Evolutionary conservation across 176 grass and related monocot species (phyloP).

Genomic region (Rhynchospora pubera): DNA sequence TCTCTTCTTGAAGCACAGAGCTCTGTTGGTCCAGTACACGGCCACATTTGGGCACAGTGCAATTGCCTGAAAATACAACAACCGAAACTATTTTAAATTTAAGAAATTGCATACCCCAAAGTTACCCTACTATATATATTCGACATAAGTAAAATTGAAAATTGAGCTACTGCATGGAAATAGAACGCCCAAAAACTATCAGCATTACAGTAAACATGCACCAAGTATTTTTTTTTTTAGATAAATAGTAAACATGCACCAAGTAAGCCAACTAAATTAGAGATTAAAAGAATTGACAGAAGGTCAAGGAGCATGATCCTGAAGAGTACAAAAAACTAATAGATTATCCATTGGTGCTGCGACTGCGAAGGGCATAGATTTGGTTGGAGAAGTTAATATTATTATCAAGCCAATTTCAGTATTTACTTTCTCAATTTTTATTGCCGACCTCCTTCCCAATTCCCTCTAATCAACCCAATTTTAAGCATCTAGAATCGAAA

Average conservation of each 20-base stretch:
- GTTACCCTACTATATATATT: not conserved
- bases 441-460: no score
- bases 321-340: not conserved
- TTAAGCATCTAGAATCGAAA: not conserved
- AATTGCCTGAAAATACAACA: slow-evolving; percentile 65
- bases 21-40: slow-evolving; percentile 74
- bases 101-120: not conserved
- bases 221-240: no score
- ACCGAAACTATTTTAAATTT: not conserved
- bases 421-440: not conserved
- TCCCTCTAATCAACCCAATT: not conserved
- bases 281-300: not conserved
- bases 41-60: slow-evolving; percentile 55
- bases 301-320: not conserved
- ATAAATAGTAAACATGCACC: no score
- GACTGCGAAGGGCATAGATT: not conserved
- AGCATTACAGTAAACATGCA: not conserved
- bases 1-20: slow-evolving; percentile 72
- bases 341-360: not conserved
- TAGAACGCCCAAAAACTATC: slow-evolving; percentile 13
- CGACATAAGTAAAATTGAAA: not conserved
- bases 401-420: not conserved
- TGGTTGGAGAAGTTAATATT: not conserved
- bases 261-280: no score
- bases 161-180: slow-evolving; percentile 44